Evolutionary conservation across 768 basidiomycete species (phyloP), one percentile per base, ranked within the genome.

Genomic region (Pluteus cervinus): DNA sequence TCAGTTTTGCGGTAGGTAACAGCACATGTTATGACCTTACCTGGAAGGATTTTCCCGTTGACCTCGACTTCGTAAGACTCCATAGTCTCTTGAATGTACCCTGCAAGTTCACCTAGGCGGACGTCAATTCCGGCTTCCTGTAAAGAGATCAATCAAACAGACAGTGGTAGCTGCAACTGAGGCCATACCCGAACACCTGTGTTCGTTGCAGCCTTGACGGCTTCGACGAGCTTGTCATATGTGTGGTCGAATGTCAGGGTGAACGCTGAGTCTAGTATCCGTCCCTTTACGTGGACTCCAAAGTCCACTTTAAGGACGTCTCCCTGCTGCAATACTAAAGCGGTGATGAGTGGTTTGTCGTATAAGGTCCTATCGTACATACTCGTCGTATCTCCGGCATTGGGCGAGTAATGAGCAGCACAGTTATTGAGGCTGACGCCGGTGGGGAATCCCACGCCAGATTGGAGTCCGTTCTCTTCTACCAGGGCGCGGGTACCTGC

Each of bases 121-220:
- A 86, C 87, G 52, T 98, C 96, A 47, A 99, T 97, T 3, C 96
- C 96, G 4, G 94, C 86, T 73, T 93, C 91, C 90, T 93, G 48
- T 20, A 39, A 11, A 42, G 21, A 39, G 33, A 36, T 29, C 17
- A 33, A 15, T 28, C 26, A 29, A 33, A 23, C 12, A 39, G 21
- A 29, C 24, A 31, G 37, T 39, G 36, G 17, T 5, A 16, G 18
- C 16, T 20, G 29, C 22, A 35, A 24, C 17, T 23, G 11, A 24
- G 23, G 31, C 36, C 51, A 24, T 39, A 92, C 92, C 53, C 80
- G 75, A 42, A 98, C 66, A 24, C 96, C 96, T 18, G 91, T 86
- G 45, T 97, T 76, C 3, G 96, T 98, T 1, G 96, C 92, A 22
- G 92, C 94, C 55, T 80, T 84, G 33, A 94, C 96, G 20, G 96